These are phyloP conservation scores for Fusarium continuum DNA, from an alignment of 2,329 filamentous ascomycete species.

Conservation along the genomic window DNA sequence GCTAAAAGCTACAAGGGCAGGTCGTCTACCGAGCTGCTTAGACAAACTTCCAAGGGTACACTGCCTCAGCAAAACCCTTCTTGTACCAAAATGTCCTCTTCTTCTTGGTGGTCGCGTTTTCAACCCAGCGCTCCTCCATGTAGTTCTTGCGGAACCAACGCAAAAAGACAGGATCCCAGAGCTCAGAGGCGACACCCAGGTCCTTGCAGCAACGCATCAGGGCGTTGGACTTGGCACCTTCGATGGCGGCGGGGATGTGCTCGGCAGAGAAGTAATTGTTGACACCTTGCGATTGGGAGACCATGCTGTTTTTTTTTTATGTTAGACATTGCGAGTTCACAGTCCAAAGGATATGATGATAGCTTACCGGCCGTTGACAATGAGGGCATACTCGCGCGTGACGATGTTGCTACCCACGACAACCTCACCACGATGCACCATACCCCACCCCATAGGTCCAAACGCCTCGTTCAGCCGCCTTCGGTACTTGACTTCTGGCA, in stretches of 20 bases:
- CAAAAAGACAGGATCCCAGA: slow-evolving; percentile 96
- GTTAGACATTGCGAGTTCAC: neutral
- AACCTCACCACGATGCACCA: slow-evolving; percentile 87
- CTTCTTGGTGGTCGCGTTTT: slow-evolving; percentile 88
- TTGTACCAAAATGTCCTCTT: slow-evolving; percentile 86
- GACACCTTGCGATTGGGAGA: slow-evolving; percentile 92
- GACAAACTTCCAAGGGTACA: slow-evolving; percentile 64
- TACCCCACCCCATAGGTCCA: slow-evolving; percentile 93
- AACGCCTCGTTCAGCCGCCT: slow-evolving; percentile 90
- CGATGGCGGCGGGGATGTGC: slow-evolving; percentile 90
- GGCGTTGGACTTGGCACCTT: slow-evolving; percentile 97
- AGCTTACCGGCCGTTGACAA: slow-evolving; percentile 87
- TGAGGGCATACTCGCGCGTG: slow-evolving; percentile 91
- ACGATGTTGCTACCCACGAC: slow-evolving; percentile 82
- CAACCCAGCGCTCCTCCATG: slow-evolving; percentile 85
- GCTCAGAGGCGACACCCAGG: slow-evolving; percentile 89
- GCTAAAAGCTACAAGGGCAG: neutral
- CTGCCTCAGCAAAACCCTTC: slow-evolving; percentile 78
- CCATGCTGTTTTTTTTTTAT: slow-evolving; percentile 66
- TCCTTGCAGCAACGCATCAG: slow-evolving; percentile 99
- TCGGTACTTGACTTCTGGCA: slow-evolving; percentile 98
- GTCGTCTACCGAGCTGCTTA: neutral
- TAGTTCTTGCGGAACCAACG: slow-evolving; percentile 79
- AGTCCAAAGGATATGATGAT: neutral
- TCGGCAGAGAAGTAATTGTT: slow-evolving; percentile 93